Percentiles rank a stretch among this genome's conserved stretches.
Conservation (phyloP, 2,329 filamentous ascomycete genomes). For the Alternaria sp. region DNA sequence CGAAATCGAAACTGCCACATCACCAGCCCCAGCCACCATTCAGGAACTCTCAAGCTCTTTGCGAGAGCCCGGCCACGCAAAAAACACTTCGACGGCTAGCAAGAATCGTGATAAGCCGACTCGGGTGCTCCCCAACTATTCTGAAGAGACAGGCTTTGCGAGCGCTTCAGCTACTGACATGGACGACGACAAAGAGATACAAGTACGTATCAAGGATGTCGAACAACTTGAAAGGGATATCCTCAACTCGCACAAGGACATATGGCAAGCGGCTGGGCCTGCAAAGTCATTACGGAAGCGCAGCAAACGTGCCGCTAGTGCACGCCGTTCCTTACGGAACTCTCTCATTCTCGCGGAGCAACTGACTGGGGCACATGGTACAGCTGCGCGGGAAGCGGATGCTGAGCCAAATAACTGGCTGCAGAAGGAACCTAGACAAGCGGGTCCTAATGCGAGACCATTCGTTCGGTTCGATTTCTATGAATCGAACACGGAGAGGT, state of each 20-base stretch:
- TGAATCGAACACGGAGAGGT: conserved; percentile 2
- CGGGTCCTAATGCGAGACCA: not conserved
- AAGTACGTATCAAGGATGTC: not conserved
- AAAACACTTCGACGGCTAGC: not conserved
- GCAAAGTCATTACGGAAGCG: not conserved
- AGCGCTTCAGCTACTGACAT: not conserved
- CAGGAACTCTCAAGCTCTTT: not conserved
- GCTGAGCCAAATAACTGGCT: not conserved
- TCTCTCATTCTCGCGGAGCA: not conserved
- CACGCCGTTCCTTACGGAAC: not conserved
- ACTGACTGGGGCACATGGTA: not conserved
- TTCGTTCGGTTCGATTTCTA: not conserved
- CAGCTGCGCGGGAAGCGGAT: not conserved
- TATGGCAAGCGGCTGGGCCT: not conserved
- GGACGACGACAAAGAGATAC: not conserved
- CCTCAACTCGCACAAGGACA: not conserved
- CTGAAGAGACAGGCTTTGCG: not conserved
- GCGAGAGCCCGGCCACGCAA: not conserved
- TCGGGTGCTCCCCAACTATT: not conserved
- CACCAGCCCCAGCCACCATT: not conserved
- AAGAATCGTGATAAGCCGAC: not conserved
- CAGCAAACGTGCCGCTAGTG: not conserved
- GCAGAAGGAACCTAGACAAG: not conserved
- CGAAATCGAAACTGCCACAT: not conserved
- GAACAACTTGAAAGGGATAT: conserved; percentile 1